Base-by-base conservation (phyloP, 1,139 yeast species). In the Candida sp. region DNA sequence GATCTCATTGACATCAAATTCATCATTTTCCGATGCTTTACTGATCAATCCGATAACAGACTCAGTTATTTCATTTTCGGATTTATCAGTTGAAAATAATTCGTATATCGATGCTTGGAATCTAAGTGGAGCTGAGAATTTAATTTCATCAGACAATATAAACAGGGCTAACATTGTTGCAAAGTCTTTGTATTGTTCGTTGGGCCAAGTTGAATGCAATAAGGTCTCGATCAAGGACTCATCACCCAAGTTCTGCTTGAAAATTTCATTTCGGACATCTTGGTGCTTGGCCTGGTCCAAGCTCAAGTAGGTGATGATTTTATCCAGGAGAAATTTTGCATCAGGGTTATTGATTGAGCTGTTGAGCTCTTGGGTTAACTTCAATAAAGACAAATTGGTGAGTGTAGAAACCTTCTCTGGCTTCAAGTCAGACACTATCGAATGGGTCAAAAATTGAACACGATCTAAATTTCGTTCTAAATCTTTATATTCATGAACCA, bases 401-500 rank as follows among this genome's bases (percentile, higher is more conserved):
- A 49, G 51, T 3, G 50, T 38, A 2, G 55, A 42, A 1, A 53
- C 35, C 0, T 45, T 21, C 2, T 44, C 48, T 2, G 52, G 40
- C 4, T 46, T 44, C 9, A 51, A 34, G 5, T 37, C 36, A 2
- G 53, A 38, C 4, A 55, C n/a, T n/a, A 45, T 37, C 9, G 45
- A 34, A 34, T 49, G 48, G 8, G 54, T 41, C 21, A 61, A 30
- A 22, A 47, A 30, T 44, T 70, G 75, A 4, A 71, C 56, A 25
- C 66, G 50, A 36, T 64, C 64, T 21, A 70, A 48, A 48, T 59
- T 70, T 36, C 54, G 52, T 30, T 71, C 68, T 34, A 57, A 46
- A 45, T 69, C 52, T 42, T 58, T 46, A 52, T 62, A 70, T 48
- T 72, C 75, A 49, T 73, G 78, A 3, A 63, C 60, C 23, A 51